These are phyloP conservation scores for Dendryphion nanum DNA, from an alignment of 2,329 filamentous ascomycete species.

Conservation along the genomic window DNA sequence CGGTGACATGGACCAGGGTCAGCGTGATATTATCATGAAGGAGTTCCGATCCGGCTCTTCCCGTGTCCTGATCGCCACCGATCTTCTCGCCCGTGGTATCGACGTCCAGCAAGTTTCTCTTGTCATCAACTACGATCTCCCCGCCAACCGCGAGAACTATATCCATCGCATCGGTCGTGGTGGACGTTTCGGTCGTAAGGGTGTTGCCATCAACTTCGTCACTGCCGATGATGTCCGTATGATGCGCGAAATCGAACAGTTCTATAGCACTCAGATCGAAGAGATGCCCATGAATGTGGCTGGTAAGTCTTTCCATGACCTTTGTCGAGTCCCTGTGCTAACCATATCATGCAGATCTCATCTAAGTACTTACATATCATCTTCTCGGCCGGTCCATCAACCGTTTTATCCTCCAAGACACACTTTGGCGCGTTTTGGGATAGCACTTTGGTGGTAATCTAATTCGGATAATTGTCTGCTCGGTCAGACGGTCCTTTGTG, in stretches of 20 bases:
- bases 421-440: constrained; percentile 19
- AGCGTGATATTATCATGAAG: constrained; percentile 99
- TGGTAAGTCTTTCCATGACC: constrained; percentile 45
- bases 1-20: constrained; percentile 97
- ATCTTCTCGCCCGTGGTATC: constrained; percentile 97
- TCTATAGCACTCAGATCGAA: constrained; percentile 99
- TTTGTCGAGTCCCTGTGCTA: neutral
- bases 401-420: no score
- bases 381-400: no score
- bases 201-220: constrained; percentile 99
- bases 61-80: constrained; percentile 97
- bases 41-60: constrained; percentile 99
- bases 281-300: constrained; percentile 98
- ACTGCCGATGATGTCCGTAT: constrained; percentile 98
- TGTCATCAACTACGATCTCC: constrained; percentile 99
- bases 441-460: constrained; percentile 18
- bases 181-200: constrained; percentile 99
- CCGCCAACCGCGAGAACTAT: constrained; percentile 99
- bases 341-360: constrained; percentile 28
- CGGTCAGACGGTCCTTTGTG: constrained; percentile 25
- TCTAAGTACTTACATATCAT: constrained; percentile 33
- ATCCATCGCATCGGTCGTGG: constrained; percentile 99
- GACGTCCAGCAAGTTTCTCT: constrained; percentile 99
- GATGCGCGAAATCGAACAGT: constrained; percentile 99
- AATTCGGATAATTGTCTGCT: constrained; percentile 31